A percentile compares a stretch with the other conserved stretches of the same genome.
Conservation (phyloP, 768 basidiomycete genomes). For the Austroboletus festivus region DNA sequence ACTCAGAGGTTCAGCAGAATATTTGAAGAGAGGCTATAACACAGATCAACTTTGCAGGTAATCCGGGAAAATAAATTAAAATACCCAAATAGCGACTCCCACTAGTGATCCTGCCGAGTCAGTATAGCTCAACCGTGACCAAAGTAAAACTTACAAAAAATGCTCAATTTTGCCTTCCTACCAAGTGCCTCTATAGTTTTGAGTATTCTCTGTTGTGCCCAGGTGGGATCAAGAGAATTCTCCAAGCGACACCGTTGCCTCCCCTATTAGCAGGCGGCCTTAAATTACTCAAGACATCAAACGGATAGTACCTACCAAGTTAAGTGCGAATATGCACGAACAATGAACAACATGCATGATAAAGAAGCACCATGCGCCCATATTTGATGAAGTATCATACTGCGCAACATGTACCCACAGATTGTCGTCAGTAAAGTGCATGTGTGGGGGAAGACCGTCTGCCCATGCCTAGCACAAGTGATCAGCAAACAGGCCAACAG, state of each 20-base stretch:
- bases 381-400: conserved; percentile 77
- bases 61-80: conserved; percentile 29
- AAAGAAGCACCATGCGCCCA: conserved; percentile 79
- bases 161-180: conserved; percentile 39
- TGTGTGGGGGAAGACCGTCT: conserved; percentile 62
- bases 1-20: conserved; percentile 52
- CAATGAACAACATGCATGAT: conserved; percentile 73
- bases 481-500: conserved; percentile 5
- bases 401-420: conserved; percentile 66
- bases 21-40: conserved; percentile 64
- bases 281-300: no score
- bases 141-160: conserved; percentile 44
- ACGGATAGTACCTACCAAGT: conserved; percentile 60
- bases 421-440: conserved; percentile 69
- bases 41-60: conserved; percentile 12
- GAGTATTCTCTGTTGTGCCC: conserved; percentile 40
- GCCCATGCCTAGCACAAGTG: conserved; percentile 53
- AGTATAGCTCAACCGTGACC: conserved; percentile 26
- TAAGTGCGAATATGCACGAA: conserved; percentile 60
- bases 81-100: conserved; percentile 60
- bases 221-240: conserved; percentile 22
- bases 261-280: no score
- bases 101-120: conserved; percentile 40
- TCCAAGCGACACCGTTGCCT: conserved; percentile 32
- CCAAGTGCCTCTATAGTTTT: conserved; percentile 40